These are phyloP conservation scores for Rhipidocladum racemiflorum DNA, from an alignment of 176 grass and related monocot species.

Conservation along the genomic window DNA sequence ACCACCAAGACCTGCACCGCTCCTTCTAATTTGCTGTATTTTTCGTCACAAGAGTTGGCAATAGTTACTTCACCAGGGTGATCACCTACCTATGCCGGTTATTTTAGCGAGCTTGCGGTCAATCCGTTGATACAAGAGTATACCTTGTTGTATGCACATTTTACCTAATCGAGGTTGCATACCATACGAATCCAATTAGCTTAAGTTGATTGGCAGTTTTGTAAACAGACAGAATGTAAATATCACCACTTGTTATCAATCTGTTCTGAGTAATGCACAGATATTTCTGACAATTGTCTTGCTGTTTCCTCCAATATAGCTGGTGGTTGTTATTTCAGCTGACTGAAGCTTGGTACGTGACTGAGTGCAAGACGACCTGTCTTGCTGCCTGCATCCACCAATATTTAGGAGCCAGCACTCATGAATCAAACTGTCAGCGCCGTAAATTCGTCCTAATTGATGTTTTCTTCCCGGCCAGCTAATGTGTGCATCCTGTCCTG, in stretches of 20 bases:
- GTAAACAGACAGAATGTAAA: slow-evolving; percentile 43
- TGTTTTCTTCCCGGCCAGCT: slow-evolving; percentile 14
- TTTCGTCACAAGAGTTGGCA: background rate
- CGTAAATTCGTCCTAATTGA: slow-evolving; percentile 3
- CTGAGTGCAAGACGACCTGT: background rate
- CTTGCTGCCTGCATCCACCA: slow-evolving; percentile 17
- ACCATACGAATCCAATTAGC: slow-evolving; percentile 5
- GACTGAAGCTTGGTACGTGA: background rate
- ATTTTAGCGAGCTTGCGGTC: slow-evolving; percentile 43
- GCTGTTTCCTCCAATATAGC: background rate
- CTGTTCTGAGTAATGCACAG: slow-evolving; percentile 5
- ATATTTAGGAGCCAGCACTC: background rate
- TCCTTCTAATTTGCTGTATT: slow-evolving; percentile 6
- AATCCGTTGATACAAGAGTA: slow-evolving; percentile 37
- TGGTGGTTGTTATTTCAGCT: slow-evolving; percentile 5
- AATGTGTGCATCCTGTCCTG: slow-evolving; percentile 15
- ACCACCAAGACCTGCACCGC: slow-evolving; percentile 4
- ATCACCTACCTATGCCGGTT: slow-evolving; percentile 29
- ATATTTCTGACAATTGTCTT: background rate
- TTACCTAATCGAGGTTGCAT: slow-evolving; percentile 13
- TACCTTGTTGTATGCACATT: slow-evolving; percentile 24
- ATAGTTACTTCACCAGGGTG: slow-evolving; percentile 22
- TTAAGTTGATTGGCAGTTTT: slow-evolving; percentile 33
- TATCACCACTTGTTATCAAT: slow-evolving; percentile 24
- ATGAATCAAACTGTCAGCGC: slow-evolving; percentile 9